These are phyloP conservation scores for Phlegmacium glaucopus DNA, from an alignment of 768 basidiomycete species.

Conservation along the genomic window DNA sequence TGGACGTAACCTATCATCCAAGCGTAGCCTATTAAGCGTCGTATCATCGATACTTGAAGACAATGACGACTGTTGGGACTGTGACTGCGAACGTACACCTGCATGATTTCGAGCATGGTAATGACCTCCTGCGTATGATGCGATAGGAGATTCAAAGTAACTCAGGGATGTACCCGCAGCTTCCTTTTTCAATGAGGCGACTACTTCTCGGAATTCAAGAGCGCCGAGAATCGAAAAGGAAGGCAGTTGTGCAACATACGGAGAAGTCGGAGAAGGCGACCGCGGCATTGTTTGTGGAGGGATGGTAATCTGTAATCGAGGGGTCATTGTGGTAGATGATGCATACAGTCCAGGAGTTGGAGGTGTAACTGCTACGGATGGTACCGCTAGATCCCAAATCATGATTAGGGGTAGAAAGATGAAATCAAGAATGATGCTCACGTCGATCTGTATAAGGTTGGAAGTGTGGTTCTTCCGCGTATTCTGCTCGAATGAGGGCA, in stretches of 20 bases:
- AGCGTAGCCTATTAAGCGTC: conserved; percentile 27
- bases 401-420: conserved; percentile 1
- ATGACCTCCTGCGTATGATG: conserved; percentile 75
- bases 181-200: conserved; percentile 73
- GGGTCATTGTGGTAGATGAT: conserved; percentile 33
- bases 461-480: conserved; percentile 42
- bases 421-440: conserved; percentile 27
- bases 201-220: conserved; percentile 91
- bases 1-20: conserved; percentile 45
- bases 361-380: conserved; percentile 26
- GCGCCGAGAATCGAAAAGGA: conserved; percentile 93
- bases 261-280: conserved; percentile 47
- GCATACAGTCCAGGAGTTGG: conserved; percentile 39
- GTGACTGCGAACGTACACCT: conserved; percentile 13
- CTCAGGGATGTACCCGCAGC: conserved; percentile 55
- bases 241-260: conserved; percentile 52
- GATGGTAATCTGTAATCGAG: conserved; percentile 34
- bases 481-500: conserved; percentile 56
- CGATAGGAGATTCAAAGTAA: conserved; percentile 61
- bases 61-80: conserved; percentile 20
- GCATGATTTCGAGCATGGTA: conserved; percentile 41
- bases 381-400: conserved; percentile 12
- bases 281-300: conserved; percentile 39
- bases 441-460: conserved; percentile 62
- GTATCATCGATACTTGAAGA: conserved; percentile 31